Conservation (phyloP, 2,329 filamentous ascomycete genomes). For the Penicillium brevicompactum region DNA sequence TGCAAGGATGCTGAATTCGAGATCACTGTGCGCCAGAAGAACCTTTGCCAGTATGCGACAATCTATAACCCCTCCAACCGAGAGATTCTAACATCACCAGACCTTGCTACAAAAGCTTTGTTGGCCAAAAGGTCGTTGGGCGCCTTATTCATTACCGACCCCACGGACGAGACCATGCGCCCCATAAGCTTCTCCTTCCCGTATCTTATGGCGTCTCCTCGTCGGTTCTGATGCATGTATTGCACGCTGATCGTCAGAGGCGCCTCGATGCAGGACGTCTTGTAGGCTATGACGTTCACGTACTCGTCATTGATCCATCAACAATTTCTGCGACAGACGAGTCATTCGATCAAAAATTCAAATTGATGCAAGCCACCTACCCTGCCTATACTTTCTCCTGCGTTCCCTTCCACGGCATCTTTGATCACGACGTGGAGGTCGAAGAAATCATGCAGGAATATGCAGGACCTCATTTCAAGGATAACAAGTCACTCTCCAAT, state of each 20-base stretch:
- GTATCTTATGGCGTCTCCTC: slow-evolving; percentile 85
- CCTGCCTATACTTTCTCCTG: slow-evolving; percentile 66
- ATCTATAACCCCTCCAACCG: slow-evolving; percentile 10
- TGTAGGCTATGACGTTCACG: slow-evolving; percentile 65
- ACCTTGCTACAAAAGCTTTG: slow-evolving; percentile 75
- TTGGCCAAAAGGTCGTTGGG: slow-evolving; percentile 77
- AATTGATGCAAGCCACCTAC: slow-evolving; percentile 60
- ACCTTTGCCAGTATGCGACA: slow-evolving; percentile 58
- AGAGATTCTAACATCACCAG: slow-evolving; percentile 44
- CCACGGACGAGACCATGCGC: slow-evolving; percentile 14
- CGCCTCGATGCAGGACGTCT: slow-evolving; percentile 51
- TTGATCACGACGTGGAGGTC: slow-evolving; percentile 46
- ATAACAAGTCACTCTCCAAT: slow-evolving; percentile 34
- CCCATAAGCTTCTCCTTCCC: slow-evolving; percentile 69
- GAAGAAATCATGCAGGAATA: slow-evolving; percentile 36
- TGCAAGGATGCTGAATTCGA: slow-evolving; percentile 56
- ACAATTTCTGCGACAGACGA: slow-evolving; percentile 26
- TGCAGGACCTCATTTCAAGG: slow-evolving; percentile 27
- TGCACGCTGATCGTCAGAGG: slow-evolving; percentile 67
- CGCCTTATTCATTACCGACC: slow-evolving; percentile 66
- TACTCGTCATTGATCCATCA: slow-evolving; percentile 46
- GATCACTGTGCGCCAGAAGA: slow-evolving; percentile 60
- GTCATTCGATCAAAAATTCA: slow-evolving; percentile 37
- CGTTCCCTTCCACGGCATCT: slow-evolving; percentile 65
- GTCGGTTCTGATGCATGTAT: slow-evolving; percentile 71